Base-by-base conservation (phyloP, 2,329 filamentous ascomycete genomes). In the Corinectria fuckeliana region DNA sequence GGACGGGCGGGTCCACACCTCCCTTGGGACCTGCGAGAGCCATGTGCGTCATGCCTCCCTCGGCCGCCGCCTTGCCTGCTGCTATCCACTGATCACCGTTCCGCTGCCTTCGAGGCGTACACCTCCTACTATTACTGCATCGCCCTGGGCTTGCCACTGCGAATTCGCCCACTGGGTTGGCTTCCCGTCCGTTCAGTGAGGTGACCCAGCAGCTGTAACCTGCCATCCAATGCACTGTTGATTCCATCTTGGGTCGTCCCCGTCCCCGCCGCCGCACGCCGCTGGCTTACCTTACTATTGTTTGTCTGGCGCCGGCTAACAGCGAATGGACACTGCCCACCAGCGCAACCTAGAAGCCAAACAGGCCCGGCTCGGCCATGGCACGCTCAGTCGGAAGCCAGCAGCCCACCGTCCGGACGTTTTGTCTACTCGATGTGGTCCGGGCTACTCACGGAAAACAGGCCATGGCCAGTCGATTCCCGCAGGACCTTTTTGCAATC, bases 41-140 rank as follows among this genome's bases (percentile, higher is more conserved):
- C 62, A 70, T 68, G 67, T 70, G 65, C 67, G 67, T 70, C 67
- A 70, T 70, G 65, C 54, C 53, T 49, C 41, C 50, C 25, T 58
- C 32, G 58, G 49, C 32, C 55, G 54, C 47, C 26, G 38, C 34
- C 50, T 38, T 32, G 47, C 23, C 42, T 30, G 23, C 34, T 23
- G 26, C 28, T 42, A 32, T 20, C 56, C 49, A 61, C 49, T 44
- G 59, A 56, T 56, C 51, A 56, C 51, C 52, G 48, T 49, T 50
- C 21, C 30, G 36, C 50, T 20, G 38, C 18, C 41, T 14, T 10
- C 44, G n/a, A 32, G 21, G 36, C 49, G n/a, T 6, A n/a, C n/a
- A n/a, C n/a, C n/a, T n/a, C n/a, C n/a, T n/a, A n/a, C n/a, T n/a
- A n/a, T n/a, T n/a, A n/a, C n/a, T 41, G 18, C 49, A 39, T 36